These are phyloP conservation scores for Neurospora pannonica DNA, from an alignment of 495 filamentous ascomycete genomes.

Conservation along the genomic window DNA sequence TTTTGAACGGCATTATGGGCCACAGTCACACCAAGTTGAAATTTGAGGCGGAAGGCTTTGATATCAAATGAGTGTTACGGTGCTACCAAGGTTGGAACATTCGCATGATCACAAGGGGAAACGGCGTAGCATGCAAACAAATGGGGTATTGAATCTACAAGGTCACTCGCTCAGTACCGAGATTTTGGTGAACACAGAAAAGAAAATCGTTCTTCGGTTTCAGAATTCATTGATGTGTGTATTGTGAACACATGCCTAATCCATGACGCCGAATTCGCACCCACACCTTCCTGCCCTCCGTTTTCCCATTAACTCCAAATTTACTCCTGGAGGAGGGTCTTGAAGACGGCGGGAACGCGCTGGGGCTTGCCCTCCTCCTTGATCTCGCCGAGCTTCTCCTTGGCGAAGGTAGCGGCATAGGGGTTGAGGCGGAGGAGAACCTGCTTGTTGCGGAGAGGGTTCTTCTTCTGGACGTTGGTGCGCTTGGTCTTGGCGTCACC, in stretches of 20 bases:
- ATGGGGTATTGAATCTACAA: conserved; percentile 1
- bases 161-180: neutral
- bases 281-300: conserved; percentile 11
- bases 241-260: conserved; percentile 23
- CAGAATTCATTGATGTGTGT: conserved; percentile 27
- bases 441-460: conserved; percentile 97
- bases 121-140: neutral
- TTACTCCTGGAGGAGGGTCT: conserved; percentile 28
- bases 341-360: conserved; percentile 26
- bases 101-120: neutral
- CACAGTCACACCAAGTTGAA: neutral
- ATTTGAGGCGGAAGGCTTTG: neutral
- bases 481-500: conserved; percentile 89
- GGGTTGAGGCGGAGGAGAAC: conserved; percentile 94
- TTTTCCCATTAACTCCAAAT: neutral
- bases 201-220: conserved; percentile 16
- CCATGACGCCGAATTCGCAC: conserved; percentile 30
- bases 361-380: conserved; percentile 32
- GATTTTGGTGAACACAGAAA: neutral
- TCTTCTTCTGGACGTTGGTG: conserved; percentile 92
- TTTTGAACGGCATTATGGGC: neutral
- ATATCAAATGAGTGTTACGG: neutral
- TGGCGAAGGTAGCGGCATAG: conserved; percentile 78
- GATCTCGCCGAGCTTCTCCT: conserved; percentile 46
- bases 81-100: neutral